These are phyloP conservation scores for Jasminum sambac DNA, from an alignment of 257 asterid species.

Conservation along the genomic window DNA sequence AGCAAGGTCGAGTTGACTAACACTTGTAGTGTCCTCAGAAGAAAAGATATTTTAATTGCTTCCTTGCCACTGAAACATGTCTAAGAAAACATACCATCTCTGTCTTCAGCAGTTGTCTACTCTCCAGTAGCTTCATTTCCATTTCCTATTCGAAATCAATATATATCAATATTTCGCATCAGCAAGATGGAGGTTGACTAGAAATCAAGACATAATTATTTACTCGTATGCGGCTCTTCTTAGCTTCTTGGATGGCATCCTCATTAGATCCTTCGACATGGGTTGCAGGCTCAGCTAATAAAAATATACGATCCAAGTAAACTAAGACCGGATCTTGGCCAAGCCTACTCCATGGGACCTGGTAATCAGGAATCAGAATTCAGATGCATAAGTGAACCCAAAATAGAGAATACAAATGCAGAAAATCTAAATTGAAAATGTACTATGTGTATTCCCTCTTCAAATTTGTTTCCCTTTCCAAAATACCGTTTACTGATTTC, in stretches of 20 bases:
- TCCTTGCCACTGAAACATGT: conserved; percentile 9
- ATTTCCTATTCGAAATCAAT: conserved; percentile 57
- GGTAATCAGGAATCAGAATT: conserved; percentile 27
- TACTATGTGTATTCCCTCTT: not conserved
- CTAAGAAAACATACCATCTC: conserved; percentile 70
- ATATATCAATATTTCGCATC: conserved; percentile 20
- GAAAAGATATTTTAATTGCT: not conserved
- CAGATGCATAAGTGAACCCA: conserved; percentile 22
- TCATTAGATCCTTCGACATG: conserved; percentile 89
- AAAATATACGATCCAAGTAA: conserved; percentile 81
- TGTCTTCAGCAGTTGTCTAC: conserved; percentile 53
- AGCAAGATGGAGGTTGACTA: conserved; percentile 11
- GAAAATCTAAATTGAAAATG: not conserved
- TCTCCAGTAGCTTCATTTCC: conserved; percentile 90
- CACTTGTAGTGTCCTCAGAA: not conserved
- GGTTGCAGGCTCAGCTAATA: conserved; percentile 98
- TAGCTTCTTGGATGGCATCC: conserved; percentile 93
- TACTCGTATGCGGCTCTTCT: conserved; percentile 82
- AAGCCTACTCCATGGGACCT: conserved; percentile 99
- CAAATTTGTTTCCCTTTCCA: conserved; percentile 1
- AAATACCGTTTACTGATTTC: not conserved
- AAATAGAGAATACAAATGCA: not conserved
- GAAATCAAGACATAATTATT: conserved; percentile 32
- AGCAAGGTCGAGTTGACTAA: not conserved
- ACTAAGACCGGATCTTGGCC: conserved; percentile 98